Evolutionary conservation across 345 rosid genomes (phyloP), one percentile per base, ranked within the genome.

Genomic region (Acer yangbiense): DNA sequence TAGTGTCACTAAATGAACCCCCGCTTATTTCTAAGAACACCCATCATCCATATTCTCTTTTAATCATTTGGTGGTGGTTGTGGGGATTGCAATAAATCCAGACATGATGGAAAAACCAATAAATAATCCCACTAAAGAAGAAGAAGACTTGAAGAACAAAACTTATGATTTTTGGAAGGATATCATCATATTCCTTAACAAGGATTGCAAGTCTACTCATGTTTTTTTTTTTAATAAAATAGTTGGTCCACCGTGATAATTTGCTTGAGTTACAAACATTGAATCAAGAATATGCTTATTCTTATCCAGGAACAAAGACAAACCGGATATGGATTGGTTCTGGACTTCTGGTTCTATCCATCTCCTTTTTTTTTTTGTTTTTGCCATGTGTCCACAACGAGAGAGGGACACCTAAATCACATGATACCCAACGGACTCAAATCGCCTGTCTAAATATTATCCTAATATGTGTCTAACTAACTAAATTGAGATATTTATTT

Each of bases 91-190:
- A 29, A 18, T 64, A 64, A 64, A 25, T 2, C 69, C 39, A 35
- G 39, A 35, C 39, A 35, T 35, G 39, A 35, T 35, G 39, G 39
- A 35, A 35, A 35, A 35, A 35, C 39, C 39, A 35, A 35, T 35
- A 4, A 35, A 35, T 35, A 35, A 4, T 35, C 39, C 39, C 39
- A 35, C 39, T 35, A 35, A 35, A 35, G 39, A 35, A n/a, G 39
- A 35, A n/a, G 18, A 1, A 58, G 52, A 72, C 76, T 69, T 27
- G 25, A 69, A 25, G 43, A 69, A 27, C 57, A 73, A 73, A 60
- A 44, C 68, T 60, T 16, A 61, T 62, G 68, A 73, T 62, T 43
- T 43, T 9, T 35, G 6, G 11, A 16, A 63, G 16, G 6, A 4
- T 23, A 21, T 43, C 39, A 61, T 61, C 9, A 21, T 61, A 35